Base-by-base conservation (phyloP, 495 filamentous ascomycete genomes). In the Lasiosphaeriaceae sp. region DNA sequence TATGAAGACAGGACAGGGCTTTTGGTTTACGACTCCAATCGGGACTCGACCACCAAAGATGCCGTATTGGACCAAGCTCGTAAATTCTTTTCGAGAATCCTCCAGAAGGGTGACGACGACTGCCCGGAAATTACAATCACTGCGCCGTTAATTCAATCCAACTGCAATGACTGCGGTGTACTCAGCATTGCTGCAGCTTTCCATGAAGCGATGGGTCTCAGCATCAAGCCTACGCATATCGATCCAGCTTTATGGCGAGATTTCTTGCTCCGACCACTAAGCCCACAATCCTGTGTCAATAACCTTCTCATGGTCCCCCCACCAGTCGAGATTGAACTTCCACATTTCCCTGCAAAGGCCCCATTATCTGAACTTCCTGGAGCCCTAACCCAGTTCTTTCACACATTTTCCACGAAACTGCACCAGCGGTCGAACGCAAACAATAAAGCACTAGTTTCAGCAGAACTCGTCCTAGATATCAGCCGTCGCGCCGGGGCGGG, bases 181-280 rank as follows among this genome's bases (percentile, higher is more conserved):
- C 22, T 54, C n/a, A 29, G 39, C 22, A 54, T 54, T 19, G 52
- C 43, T 31, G 52, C 41, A 47, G 52, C 39, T 24, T 20, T 54
- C 24, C 43, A 46, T 54, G 41, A 47, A 23, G 52, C 39, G n/a
- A 46, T 46, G 39, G 39, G 43, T 16, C 20, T 54, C 37, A 31
- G 21, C 34, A 29, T 54, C n/a, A 37, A 51, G 52, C 52, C 52
- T 54, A 14, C 29, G n/a, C 20, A 43, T 46, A 24, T 47, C 29
- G 37, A 46, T 54, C 39, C 52, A 23, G 7, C 23, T 46, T 24
- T 54, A 23, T 54, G 52, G 52, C 52, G 52, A 7, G 16, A 54
- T 34, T 19, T 47, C 39, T 46, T 54, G 17, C 43, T 31, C 24
- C 39, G 22, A 31, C 43, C 47, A 54, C 41, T 54, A 46, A 19